Evolutionary conservation across 345 rosid genomes (phyloP), one percentile per base, ranked within the genome.

Genomic region (Rhodamnia argentea): DNA sequence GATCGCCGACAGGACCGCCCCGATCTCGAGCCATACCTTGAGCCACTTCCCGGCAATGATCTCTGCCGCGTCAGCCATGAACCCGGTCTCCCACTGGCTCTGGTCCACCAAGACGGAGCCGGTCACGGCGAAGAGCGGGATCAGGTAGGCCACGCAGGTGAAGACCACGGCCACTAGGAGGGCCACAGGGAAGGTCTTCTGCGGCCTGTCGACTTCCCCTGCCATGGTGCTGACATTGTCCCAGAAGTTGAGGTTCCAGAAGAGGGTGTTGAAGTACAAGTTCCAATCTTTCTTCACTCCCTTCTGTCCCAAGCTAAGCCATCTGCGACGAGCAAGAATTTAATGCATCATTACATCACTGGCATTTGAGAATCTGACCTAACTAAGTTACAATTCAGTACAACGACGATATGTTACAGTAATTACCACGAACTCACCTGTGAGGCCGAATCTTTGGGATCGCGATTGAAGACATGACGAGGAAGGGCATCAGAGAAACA

Each of bases 201-300:
- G 94, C 37, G 98, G 98, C 10, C 86, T 89, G 50, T 93, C 93
- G 2, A 96, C 98, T 89, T 97, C 98, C 2, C 98, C 98, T 5
- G 98, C 97, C 51, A 95, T 83, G 86, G 99, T 94, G 82, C 99
- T 97, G 5, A 92, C 98, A 57, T 88, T 96, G 85, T 97, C 99
- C 98, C 98, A 97, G 27, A 95, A 97, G 83, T 97, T 96, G 90
- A 97, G 87, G 90, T 97, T 96, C 98, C 99, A 96, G 47, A 97
- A 96, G 47, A 96, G 94, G 42, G 99, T 97, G 57, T 97, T 97
- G 92, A 97, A 94, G 89, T 86, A 97, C 55, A 94, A 89, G 70
- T 86, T 93, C 99, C 99, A 97, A 57, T 96, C 90, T 58, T 91
- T 96, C 84, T 91, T 85, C 32, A 91, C 90, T 2, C 93, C 93